Evolutionary conservation across 75 land plant genomes (phyloP).

Genomic region (Selaginella tamariscina): DNA sequence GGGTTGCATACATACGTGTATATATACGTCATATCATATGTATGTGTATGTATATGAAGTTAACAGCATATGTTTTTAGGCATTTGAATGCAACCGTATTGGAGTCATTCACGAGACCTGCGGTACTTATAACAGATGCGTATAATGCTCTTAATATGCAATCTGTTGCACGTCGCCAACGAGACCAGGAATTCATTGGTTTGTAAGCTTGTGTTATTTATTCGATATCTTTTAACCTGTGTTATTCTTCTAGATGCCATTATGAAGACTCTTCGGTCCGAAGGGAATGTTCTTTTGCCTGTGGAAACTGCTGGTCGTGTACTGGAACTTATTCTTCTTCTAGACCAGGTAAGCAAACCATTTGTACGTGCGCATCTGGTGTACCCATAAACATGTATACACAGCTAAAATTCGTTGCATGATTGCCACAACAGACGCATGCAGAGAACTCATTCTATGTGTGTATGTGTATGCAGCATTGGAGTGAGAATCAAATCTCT

Average conservation of each 20-base stretch:
- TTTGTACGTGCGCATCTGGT: too few species aligned
- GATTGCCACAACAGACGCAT: neutral
- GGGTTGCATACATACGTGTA: neutral
- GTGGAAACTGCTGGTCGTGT: constrained; percentile 91
- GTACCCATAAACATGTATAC: neutral
- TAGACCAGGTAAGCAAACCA: constrained; percentile 84
- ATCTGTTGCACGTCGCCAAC: constrained; percentile 56
- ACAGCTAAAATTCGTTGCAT: neutral
- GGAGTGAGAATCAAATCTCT: constrained; percentile 42
- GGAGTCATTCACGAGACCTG: constrained; percentile 92
- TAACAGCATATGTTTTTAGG: constrained; percentile 31
- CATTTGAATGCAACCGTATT: constrained; percentile 84
- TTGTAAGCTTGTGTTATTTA: neutral
- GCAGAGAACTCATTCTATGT: too few species aligned
- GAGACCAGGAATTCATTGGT: constrained; percentile 88
- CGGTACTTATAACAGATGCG: constrained; percentile 93
- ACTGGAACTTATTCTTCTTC: constrained; percentile 60
- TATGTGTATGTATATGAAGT: neutral
- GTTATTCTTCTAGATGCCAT: constrained; percentile 41
- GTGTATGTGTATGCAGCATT: constrained; percentile 79
- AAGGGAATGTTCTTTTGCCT: constrained; percentile 86
- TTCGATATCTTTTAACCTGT: neutral
- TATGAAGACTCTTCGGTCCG: constrained; percentile 43
- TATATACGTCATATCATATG: too few species aligned
- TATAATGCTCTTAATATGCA: constrained; percentile 90